Conservation (phyloP, 208 protist species). For the Acanthamoeba triangularis region DNA sequence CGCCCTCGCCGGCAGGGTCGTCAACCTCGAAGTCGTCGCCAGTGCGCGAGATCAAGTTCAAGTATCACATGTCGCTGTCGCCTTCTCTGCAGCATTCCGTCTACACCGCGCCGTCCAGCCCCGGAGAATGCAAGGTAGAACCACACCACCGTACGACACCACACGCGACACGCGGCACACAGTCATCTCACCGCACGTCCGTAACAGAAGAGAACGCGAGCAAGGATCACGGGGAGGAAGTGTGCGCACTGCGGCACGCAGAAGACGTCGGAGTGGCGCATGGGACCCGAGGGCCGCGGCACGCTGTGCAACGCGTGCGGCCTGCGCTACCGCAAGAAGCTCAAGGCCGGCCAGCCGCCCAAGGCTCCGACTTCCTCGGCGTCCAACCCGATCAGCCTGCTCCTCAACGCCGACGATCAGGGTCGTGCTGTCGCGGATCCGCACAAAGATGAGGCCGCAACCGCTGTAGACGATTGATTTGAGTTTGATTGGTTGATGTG, state of each 20-base stretch:
- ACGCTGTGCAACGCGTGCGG: constrained; percentile 69
- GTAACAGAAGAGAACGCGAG: not conserved
- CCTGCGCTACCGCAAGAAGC: constrained; percentile 59
- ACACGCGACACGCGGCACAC: not conserved
- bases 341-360: not conserved
- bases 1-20: not conserved
- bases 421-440: too few species aligned
- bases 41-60: constrained; percentile 33
- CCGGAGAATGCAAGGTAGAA: too few species aligned
- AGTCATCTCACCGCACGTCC: not conserved
- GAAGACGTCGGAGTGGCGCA: constrained; percentile 56
- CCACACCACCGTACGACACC: not conserved
- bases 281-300: constrained; percentile 38
- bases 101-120: not conserved
- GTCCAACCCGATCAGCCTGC: not conserved
- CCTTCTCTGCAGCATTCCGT: not conserved
- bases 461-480: too few species aligned
- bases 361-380: not conserved
- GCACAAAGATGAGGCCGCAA: too few species aligned
- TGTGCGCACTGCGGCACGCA: not conserved
- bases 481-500: too few species aligned
- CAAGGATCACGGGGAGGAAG: not conserved
- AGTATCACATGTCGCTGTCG: constrained; percentile 60
- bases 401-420: too few species aligned
- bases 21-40: not conserved